phyloP scores from a whole-genome alignment of 139 green algal species.

The Ettlia oleoabundans region DNA sequence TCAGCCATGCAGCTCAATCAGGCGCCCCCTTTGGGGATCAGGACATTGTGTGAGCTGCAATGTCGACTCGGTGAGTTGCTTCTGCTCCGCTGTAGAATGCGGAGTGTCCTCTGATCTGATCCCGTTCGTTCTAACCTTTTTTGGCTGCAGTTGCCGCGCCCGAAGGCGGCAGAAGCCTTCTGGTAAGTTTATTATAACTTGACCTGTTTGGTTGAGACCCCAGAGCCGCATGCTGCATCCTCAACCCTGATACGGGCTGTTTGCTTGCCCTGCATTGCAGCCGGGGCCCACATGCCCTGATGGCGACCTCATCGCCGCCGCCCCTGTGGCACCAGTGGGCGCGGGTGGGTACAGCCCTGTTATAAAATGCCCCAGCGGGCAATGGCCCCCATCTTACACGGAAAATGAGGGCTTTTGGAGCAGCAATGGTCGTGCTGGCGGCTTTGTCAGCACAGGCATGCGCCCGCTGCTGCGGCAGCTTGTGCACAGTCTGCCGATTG shows the following conservation, averaged over 20 bases:
- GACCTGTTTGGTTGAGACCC: too few species aligned
- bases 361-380: slow-evolving; percentile 21
- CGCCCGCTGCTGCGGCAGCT: slow-evolving; percentile 23
- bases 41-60: slow-evolving; percentile 23
- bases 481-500: neutral
- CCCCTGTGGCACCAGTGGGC: neutral
- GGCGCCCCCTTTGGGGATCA: slow-evolving; percentile 1
- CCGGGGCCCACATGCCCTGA: slow-evolving; percentile 7
- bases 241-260: too few species aligned
- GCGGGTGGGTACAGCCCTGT: neutral
- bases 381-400: slow-evolving; percentile 13
- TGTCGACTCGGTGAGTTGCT: slow-evolving; percentile 2
- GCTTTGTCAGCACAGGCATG: neutral
- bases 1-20: neutral
- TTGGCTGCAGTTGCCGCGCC: too few species aligned
- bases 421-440: neutral
- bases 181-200: too few species aligned
- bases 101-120: too few species aligned
- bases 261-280: neutral
- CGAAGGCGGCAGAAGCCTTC: too few species aligned
- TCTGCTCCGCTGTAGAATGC: too few species aligned
- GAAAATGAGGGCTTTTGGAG: neutral
- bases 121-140: too few species aligned
- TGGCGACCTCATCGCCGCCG: neutral
- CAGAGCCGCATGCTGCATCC: too few species aligned